phyloP scores from a whole-genome alignment of 352 stramenopile genomes.

The Globisporangium uncinulatum region DNA sequence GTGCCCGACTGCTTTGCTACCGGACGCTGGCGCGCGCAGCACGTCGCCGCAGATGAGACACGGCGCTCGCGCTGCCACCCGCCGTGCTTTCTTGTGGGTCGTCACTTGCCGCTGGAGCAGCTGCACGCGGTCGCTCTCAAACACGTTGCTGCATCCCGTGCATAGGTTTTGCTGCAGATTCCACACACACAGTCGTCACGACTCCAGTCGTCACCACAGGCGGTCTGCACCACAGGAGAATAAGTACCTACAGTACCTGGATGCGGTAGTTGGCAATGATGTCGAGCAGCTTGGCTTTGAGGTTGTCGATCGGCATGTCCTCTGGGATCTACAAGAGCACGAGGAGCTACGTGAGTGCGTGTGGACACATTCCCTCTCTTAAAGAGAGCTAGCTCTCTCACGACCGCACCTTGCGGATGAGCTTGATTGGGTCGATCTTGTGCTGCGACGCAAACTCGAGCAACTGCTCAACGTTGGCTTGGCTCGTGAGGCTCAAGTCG shows the following conservation, averaged over 20 bases:
- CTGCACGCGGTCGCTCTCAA: constrained; percentile 70
- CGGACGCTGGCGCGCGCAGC: constrained; percentile 37
- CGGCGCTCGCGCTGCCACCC: constrained; percentile 45
- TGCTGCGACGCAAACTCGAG: constrained; percentile 67
- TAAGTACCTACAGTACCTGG: constrained; percentile 33
- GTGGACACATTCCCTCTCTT: too few species aligned
- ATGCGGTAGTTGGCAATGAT: constrained; percentile 81
- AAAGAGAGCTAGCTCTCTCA: too few species aligned
- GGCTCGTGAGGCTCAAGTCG: constrained; percentile 70
- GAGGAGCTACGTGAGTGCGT: neutral
- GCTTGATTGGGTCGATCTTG: constrained; percentile 83
- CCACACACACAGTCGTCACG: neutral
- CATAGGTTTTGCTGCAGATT: constrained; percentile 64
- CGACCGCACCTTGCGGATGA: constrained; percentile 69
- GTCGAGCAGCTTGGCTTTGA: constrained; percentile 76
- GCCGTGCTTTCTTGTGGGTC: constrained; percentile 54
- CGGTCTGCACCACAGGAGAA: too few species aligned
- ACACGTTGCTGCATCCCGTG: constrained; percentile 67
- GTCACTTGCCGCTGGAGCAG: constrained; percentile 60
- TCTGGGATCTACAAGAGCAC: constrained; percentile 49
- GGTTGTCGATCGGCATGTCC: constrained; percentile 75
- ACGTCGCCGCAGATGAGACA: constrained; percentile 66
- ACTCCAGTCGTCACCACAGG: neutral
- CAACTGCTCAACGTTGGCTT: constrained; percentile 68
- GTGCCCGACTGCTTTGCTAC: constrained; percentile 41